Evolutionary conservation across 805 yeast species (phyloP).

Genomic region (Kurtzmaniella fragi): DNA sequence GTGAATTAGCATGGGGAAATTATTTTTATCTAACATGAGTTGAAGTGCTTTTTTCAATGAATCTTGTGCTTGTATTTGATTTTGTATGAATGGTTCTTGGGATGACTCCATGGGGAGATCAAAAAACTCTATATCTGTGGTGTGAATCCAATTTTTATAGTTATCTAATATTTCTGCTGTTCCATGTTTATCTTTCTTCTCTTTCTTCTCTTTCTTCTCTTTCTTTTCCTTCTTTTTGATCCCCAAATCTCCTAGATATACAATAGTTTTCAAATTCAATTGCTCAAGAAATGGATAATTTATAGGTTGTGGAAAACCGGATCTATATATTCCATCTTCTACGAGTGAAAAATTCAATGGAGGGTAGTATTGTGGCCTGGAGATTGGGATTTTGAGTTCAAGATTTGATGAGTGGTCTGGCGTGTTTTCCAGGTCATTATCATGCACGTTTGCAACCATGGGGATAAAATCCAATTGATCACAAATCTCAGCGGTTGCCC

Average conservation of each 20-base stretch:
- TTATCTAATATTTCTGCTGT: constrained; percentile 47
- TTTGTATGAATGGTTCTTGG: constrained; percentile 65
- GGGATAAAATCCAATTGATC: no score
- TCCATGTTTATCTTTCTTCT: constrained; percentile 41
- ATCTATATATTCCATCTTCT: constrained; percentile 79
- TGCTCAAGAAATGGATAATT: constrained; percentile 76
- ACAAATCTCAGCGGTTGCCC: no score
- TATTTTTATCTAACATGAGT: constrained; percentile 54
- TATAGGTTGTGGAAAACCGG: constrained; percentile 90
- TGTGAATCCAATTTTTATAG: constrained; percentile 64
- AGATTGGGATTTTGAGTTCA: constrained; percentile 6
- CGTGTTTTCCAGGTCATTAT: not conserved
- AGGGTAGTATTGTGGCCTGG: constrained; percentile 52
- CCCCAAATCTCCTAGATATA: constrained; percentile 68
- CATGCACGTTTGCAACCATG: not conserved
- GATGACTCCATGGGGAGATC: constrained; percentile 65
- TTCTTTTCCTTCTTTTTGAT: constrained; percentile 14
- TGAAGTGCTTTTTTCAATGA: constrained; percentile 55
- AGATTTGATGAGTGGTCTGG: constrained; percentile 3
- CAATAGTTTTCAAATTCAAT: constrained; percentile 69
- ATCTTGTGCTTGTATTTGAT: constrained; percentile 29
- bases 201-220: constrained; percentile 13
- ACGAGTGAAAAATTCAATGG: constrained; percentile 89
- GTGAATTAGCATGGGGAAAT: constrained; percentile 85
- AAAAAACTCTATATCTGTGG: constrained; percentile 49